Evolutionary conservation across 2,329 filamentous ascomycete genomes (phyloP).

Genomic region (Amphichorda felina): DNA sequence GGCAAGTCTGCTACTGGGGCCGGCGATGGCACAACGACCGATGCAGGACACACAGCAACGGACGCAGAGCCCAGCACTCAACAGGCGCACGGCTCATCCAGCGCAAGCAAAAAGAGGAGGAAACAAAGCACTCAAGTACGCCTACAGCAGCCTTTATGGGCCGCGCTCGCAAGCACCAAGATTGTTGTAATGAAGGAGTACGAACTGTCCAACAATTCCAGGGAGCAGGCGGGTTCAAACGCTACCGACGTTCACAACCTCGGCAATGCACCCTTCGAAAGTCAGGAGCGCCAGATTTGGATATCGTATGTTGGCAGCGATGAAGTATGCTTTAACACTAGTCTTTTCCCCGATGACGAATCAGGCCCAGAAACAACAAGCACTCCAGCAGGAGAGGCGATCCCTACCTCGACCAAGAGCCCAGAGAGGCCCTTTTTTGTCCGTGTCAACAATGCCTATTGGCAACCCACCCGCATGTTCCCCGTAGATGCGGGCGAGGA

Average conservation of each 20-base stretch:
- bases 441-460: slow-evolving; percentile 65
- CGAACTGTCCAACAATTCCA: slow-evolving; percentile 66
- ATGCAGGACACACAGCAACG: slow-evolving; percentile 34
- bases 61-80: slow-evolving; percentile 33
- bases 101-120: slow-evolving; percentile 64
- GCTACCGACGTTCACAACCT: slow-evolving; percentile 68
- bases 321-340: slow-evolving; percentile 66
- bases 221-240: slow-evolving; percentile 62
- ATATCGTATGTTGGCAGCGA: slow-evolving; percentile 70
- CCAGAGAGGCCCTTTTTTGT: slow-evolving; percentile 67
- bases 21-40: slow-evolving; percentile 10
- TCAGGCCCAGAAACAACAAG: slow-evolving; percentile 11
- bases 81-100: slow-evolving; percentile 31
- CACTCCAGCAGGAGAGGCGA: slow-evolving; percentile 4
- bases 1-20: slow-evolving; percentile 30
- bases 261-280: slow-evolving; percentile 62
- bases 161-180: slow-evolving; percentile 88
- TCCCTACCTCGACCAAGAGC: slow-evolving; percentile 12
- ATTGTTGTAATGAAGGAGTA: slow-evolving; percentile 91
- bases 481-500: slow-evolving; percentile 25
- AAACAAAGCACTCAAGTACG: slow-evolving; percentile 87
- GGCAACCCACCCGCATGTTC: slow-evolving; percentile 66
- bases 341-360: slow-evolving; percentile 42
- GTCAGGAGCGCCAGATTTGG: slow-evolving; percentile 63
- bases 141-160: slow-evolving; percentile 87